Conservation (phyloP, 352 stramenopile species). For the Globisporangium recalcitrans region DNA sequence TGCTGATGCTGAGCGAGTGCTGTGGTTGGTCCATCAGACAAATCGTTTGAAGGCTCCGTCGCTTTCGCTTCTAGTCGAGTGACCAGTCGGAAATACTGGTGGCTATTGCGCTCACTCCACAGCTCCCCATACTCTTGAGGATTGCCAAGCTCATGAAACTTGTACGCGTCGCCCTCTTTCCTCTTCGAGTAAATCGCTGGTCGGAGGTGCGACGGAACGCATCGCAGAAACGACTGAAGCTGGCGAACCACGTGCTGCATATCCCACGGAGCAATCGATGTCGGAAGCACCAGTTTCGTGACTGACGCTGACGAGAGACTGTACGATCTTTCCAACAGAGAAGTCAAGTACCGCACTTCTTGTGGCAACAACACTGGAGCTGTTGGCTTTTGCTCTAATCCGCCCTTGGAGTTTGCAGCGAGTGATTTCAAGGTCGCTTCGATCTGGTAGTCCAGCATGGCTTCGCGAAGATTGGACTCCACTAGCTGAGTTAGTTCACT, state of each 20-base stretch:
- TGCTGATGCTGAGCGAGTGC: not conserved
- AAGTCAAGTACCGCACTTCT: slow-evolving; percentile 33
- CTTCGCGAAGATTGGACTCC: slow-evolving; percentile 69
- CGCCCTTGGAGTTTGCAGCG: not conserved
- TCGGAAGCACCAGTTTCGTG: slow-evolving; percentile 36
- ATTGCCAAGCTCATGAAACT: not conserved
- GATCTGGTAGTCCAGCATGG: slow-evolving; percentile 76
- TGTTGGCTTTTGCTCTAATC: not conserved
- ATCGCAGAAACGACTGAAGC: slow-evolving; percentile 44
- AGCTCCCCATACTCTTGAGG: not conserved
- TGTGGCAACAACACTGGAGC: slow-evolving; percentile 12
- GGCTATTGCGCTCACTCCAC: slow-evolving; percentile 3
- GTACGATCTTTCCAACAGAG: slow-evolving; percentile 47
- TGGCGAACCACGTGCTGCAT: slow-evolving; percentile 49
- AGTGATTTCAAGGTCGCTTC: slow-evolving; percentile 44
- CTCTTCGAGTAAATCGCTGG: slow-evolving; percentile 43
- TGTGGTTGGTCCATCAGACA: not conserved
- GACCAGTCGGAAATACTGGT: slow-evolving; percentile 16
- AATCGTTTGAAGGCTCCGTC: not conserved
- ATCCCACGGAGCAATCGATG: slow-evolving; percentile 60
- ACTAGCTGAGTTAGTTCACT: slow-evolving; percentile 51
- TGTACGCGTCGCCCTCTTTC: slow-evolving; percentile 22
- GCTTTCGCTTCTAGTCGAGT: slow-evolving; percentile 8
- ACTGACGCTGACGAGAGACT: slow-evolving; percentile 49
- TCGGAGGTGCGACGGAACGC: slow-evolving; percentile 47